Evolutionary conservation across 805 yeast species (phyloP), one percentile per base, ranked within the genome.

Genomic region (Metschnikowia anglica): DNA sequence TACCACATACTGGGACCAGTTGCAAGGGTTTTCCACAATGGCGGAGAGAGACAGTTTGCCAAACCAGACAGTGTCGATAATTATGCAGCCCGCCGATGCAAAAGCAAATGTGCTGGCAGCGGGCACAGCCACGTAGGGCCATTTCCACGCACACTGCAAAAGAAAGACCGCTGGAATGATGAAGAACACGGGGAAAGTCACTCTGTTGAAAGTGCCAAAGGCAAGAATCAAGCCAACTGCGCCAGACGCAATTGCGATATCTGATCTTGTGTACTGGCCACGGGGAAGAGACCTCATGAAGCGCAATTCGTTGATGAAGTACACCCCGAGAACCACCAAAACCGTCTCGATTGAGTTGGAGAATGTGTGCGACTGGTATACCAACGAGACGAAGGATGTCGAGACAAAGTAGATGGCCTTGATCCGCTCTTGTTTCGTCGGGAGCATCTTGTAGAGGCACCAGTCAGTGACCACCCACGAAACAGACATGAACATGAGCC

Each of bases 341-440:
- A 65, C 60, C 28, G 86, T 84, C 60, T 93, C 99, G 1, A 87
- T 56, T 17, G 89, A 78, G 59, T 93, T 93, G n/a, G 96, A 86
- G 54, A 93, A 86, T 0, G 95, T 81, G 58, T 89, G 97, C 0
- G 87, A 72, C 58, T 93, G 98, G 54, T 82, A 82, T 0, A 83
- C 79, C 68, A 88, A 72, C 0, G 95, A 82, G 24, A 88, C 74
- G 56, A 86, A 91, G 4, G 80, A 74, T 1, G 81, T 71, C 63
- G 69, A 73, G n/a, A 66, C 63, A 49, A 78, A 76, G 41, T 74
- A 70, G 2, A 74, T 53, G 1, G 79, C 77, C 55, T 72, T 65
- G 17, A 72, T 60, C 21, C 76, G 60, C 49, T 79, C 82, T 33
- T 73, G 75, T 44, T 73, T 75, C 9, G 76, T 69, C 3, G 72